Evolutionary conservation across 306 rosid genomes (phyloP).

Genomic region (Ziziphus jujuba): DNA sequence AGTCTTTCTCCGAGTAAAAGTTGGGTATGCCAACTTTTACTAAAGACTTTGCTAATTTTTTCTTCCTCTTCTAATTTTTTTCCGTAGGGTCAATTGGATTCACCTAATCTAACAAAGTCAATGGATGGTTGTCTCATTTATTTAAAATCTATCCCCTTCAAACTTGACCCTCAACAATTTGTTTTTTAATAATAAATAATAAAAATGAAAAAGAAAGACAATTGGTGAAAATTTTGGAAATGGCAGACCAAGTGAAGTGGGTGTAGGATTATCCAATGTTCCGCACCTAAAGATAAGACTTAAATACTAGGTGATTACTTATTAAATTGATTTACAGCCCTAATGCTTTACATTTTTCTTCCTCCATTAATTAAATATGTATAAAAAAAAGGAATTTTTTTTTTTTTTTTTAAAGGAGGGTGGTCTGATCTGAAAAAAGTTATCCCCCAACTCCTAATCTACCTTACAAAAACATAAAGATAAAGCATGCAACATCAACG

Average conservation of each 20-base stretch:
- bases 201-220: background rate
- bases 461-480: background rate
- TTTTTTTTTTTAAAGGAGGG: conserved; percentile 4
- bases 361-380: background rate
- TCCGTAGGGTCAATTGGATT: no score
- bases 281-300: conserved; percentile 44
- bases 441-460: conserved; percentile 8
- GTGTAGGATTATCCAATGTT: conserved; percentile 44
- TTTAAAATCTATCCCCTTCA: conserved; percentile 26
- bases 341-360: no score
- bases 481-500: conserved; percentile 8
- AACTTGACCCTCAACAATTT: conserved; percentile 39
- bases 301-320: conserved; percentile 12
- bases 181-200: no score
- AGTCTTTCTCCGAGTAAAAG: no score
- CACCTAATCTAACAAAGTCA: conserved; percentile 36
- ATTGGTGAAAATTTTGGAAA: conserved; percentile 24
- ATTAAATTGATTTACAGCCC: conserved; percentile 1
- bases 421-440: background rate
- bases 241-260: conserved; percentile 69
- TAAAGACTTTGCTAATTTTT: conserved; percentile 27
- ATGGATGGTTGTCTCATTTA: conserved; percentile 17
- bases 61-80: no score
- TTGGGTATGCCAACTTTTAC: background rate
- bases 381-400: background rate